These are phyloP conservation scores for Penicillium brevicompactum DNA, from an alignment of 2,329 filamentous ascomycete species.

Conservation along the genomic window DNA sequence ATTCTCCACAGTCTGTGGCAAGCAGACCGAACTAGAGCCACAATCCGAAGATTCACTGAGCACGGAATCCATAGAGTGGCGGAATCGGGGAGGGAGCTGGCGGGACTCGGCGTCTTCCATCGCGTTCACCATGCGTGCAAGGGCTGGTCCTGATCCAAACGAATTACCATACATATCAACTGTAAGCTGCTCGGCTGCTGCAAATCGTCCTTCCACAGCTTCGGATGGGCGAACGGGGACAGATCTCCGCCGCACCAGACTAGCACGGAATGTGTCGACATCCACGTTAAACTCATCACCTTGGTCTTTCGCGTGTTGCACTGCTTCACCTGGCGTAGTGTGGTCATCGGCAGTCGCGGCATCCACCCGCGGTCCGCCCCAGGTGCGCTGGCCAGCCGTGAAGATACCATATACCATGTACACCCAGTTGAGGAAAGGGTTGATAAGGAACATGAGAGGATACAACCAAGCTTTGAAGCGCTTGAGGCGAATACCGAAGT, in stretches of 20 bases:
- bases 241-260: conserved; percentile 45
- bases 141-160: conserved; percentile 67
- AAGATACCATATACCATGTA: conserved; percentile 98
- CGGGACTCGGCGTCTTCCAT: conserved; percentile 45
- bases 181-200: conserved; percentile 67
- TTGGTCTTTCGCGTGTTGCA: conserved; percentile 73
- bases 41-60: conserved; percentile 56
- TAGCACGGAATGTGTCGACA: conserved; percentile 75
- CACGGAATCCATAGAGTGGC: conserved; percentile 67
- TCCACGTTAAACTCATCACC: conserved; percentile 91
- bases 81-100: conserved; percentile 54
- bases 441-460: conserved; percentile 90
- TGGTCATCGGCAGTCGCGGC: conserved; percentile 75
- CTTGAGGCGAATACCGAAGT: conserved; percentile 84
- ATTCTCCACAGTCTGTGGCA: conserved; percentile 70
- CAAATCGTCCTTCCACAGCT: conserved; percentile 76
- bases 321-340: conserved; percentile 79
- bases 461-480: conserved; percentile 95
- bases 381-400: conserved; percentile 89
- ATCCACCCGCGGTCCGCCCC: conserved; percentile 91
- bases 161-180: conserved; percentile 70
- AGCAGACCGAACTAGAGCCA: conserved; percentile 61
- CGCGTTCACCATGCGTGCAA: conserved; percentile 51
- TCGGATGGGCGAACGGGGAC: conserved; percentile 72
- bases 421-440: conserved; percentile 97